Evolutionary conservation across 2,329 filamentous ascomycete genomes (phyloP).

Genomic region (Monosporascus sp.): DNA sequence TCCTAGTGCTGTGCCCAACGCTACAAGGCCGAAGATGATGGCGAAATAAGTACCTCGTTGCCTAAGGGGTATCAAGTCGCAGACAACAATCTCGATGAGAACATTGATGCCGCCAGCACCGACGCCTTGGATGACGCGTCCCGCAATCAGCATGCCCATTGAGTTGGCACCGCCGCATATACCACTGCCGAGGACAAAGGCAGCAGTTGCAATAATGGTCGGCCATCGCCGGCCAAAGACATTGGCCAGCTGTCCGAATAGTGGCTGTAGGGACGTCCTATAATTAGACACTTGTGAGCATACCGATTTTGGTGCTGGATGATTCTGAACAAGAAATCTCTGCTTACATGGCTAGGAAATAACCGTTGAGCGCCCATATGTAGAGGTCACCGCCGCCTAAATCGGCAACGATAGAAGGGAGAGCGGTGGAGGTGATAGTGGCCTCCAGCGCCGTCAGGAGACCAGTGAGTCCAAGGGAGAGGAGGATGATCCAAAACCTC

Average conservation of each 20-base stretch:
- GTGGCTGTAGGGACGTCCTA: slow-evolving; percentile 41
- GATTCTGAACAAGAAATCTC: no score
- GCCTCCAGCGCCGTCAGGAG: slow-evolving; percentile 3
- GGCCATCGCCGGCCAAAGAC: slow-evolving; percentile 42
- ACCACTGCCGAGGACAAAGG: slow-evolving; percentile 44
- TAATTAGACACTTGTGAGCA: no score
- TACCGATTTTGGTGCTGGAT: no score
- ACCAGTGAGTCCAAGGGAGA: not conserved
- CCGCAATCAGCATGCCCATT: slow-evolving; percentile 38
- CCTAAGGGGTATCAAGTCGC: slow-evolving; percentile 43
- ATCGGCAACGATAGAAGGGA: slow-evolving; percentile 15
- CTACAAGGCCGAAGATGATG: slow-evolving; percentile 28
- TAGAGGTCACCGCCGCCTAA: slow-evolving; percentile 13
- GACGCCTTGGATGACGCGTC: slow-evolving; percentile 36
- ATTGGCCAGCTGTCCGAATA: slow-evolving; percentile 42
- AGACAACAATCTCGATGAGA: slow-evolving; percentile 43
- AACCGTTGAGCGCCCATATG: slow-evolving; percentile 24
- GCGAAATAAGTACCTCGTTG: slow-evolving; percentile 39
- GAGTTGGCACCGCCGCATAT: slow-evolving; percentile 38
- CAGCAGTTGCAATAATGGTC: slow-evolving; percentile 31
- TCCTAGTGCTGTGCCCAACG: slow-evolving; percentile 29
- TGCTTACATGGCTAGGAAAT: slow-evolving; percentile 30
- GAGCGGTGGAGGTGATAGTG: slow-evolving; percentile 10
- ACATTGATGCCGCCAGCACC: slow-evolving; percentile 30
- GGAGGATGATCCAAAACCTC: not conserved